Conservation (phyloP, 441 rosid species). For the Arabidopsis lyrata region DNA sequence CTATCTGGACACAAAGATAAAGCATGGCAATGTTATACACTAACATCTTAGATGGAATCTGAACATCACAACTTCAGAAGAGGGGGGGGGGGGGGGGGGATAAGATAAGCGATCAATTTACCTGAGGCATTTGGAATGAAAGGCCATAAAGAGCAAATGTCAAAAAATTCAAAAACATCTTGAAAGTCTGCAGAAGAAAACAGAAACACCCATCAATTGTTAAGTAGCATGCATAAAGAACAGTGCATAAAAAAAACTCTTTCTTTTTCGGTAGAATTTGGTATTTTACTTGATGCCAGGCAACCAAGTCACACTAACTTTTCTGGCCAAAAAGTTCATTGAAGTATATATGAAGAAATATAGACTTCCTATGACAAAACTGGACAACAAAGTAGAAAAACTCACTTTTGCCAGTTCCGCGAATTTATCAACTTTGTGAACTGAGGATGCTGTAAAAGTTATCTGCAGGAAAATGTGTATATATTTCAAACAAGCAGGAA, state of each 20-base stretch:
- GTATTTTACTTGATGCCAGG: slow-evolving; percentile 12
- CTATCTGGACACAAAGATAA: slow-evolving; percentile 10
- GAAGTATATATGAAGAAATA: slow-evolving; percentile 2
- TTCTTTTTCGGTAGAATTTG: not conserved
- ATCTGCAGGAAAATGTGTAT: slow-evolving; percentile 53
- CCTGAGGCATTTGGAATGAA: slow-evolving; percentile 83
- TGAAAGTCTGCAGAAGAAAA: slow-evolving; percentile 70
- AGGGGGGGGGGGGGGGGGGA: no score
- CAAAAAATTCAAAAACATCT: slow-evolving; percentile 61
- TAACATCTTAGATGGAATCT: no score
- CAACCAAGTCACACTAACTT: slow-evolving; percentile 8
- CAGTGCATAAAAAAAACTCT: no score
- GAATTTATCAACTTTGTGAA: slow-evolving; percentile 52
- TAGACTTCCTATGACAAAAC: not conserved
- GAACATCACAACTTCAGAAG: no score
- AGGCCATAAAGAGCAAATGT: slow-evolving; percentile 58
- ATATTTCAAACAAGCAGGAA: slow-evolving; percentile 14
- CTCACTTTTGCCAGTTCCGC: slow-evolving; percentile 70
- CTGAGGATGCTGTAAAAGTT: slow-evolving; percentile 56
- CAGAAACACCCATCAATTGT: slow-evolving; percentile 20
- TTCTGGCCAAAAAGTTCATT: slow-evolving; percentile 9
- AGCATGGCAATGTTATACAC: no score
- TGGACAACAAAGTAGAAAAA: slow-evolving; percentile 14
- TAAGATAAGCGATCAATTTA: no score
- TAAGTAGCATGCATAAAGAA: slow-evolving; percentile 23